phyloP scores from a whole-genome alignment of 106 monocot species.

The Dendrobium huoshanense region DNA sequence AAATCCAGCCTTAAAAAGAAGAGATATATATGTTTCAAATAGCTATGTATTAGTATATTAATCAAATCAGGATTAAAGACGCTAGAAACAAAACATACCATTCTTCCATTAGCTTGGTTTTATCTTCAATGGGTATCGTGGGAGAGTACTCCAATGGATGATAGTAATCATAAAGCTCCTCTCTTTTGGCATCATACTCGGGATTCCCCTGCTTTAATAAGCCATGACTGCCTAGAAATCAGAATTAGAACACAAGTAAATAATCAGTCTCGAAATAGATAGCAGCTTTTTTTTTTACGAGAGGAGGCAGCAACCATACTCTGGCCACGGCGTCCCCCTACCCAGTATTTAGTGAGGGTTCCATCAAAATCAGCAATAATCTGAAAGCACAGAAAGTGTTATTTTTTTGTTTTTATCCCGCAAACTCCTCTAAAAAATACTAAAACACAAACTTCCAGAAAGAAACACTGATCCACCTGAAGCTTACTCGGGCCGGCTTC shows the following conservation, averaged over 20 bases:
- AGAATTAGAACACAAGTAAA: slow-evolving; percentile 4
- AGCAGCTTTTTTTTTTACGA: background rate
- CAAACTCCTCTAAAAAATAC: background rate
- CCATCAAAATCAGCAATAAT: slow-evolving; percentile 85
- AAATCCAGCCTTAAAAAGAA: no score
- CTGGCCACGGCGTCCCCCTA: slow-evolving; percentile 65
- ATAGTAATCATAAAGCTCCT: slow-evolving; percentile 62
- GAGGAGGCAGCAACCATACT: slow-evolving; percentile 18
- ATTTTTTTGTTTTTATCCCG: background rate
- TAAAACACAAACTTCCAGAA: background rate
- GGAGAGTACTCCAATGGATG: slow-evolving; percentile 75
- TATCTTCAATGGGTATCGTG: slow-evolving; percentile 66
- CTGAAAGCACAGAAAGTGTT: slow-evolving; percentile 13
- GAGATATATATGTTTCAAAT: background rate
- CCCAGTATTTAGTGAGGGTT: slow-evolving; percentile 65
- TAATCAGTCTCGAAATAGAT: background rate
- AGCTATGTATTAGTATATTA: background rate
- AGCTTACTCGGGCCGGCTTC: slow-evolving; percentile 41
- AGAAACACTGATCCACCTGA: slow-evolving; percentile 26
- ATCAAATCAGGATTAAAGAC: background rate
- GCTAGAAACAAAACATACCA: slow-evolving; percentile 29
- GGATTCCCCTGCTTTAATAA: slow-evolving; percentile 70
- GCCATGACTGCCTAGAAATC: slow-evolving; percentile 51
- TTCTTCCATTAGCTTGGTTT: slow-evolving; percentile 81
- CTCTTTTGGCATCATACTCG: slow-evolving; percentile 61